Base-by-base conservation (phyloP, 1,284 basidiomycete genomes). In the Caloboletus firmus region DNA sequence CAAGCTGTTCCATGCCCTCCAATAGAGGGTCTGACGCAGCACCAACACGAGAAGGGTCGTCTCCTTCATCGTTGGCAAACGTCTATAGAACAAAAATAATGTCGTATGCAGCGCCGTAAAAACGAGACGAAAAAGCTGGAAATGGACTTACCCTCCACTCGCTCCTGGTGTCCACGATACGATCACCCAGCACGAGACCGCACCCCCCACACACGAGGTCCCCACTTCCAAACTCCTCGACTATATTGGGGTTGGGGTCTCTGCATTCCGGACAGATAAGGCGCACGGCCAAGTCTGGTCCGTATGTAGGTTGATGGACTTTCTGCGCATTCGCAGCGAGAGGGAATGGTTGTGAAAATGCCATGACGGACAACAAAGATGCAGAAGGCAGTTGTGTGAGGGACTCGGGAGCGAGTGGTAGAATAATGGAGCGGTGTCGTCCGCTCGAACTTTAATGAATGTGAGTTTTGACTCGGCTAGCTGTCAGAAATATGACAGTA, bases 21-120 rank as follows among this genome's bases (percentile, higher is more conserved):
- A 98, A 81, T 28, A 98, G 78, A 49, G 95, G 94, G 70, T 98
- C 95, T 39, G 88, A 86, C 37, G 95, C 93, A 52, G 93, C 94
- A 77, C 97, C 97, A 61, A 99, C 97, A 91, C 97, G 97, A 64
- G 96, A 99, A 54, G 96, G 96, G 72, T 99, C 97, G 72, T 99
- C 97, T 57, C 96, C 95, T 76, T 98, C 96, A 72, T 99, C 95
- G 65, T 95, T 97, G 62, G 97, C 97, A 74, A 99, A 99, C 54
- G 97, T 99, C 88, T 98, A 81, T 49, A 62, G 51, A 57, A 50
- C 53, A 45, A 57, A 56, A 51, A 43, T 54, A 58, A 56, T 47
- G 47, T 63, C 61, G 59, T 53, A 58, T 61, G 62, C 65, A 66
- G 55, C 59, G 62, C 56, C 54, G 59, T 40, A 65, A 61, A 62